phyloP scores from a whole-genome alignment of 129 eudicot species.

The Heracleum sosnowskyi region DNA sequence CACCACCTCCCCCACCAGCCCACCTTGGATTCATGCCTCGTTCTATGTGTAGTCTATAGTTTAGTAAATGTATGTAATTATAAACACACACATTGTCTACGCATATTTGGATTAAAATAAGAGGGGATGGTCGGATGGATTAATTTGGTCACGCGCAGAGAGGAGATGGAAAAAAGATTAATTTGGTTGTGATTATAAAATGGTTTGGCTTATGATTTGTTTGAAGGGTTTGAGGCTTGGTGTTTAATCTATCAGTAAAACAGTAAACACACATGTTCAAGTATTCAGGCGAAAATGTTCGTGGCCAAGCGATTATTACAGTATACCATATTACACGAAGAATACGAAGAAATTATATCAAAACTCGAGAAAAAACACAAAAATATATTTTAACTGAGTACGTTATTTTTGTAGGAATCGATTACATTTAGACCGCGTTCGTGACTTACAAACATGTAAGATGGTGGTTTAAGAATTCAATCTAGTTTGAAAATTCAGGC shows the following conservation, averaged over 20 bases:
- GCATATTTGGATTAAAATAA: background rate
- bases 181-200: background rate
- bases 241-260: conserved; percentile 35
- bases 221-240: conserved; percentile 22
- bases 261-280: conserved; percentile 30
- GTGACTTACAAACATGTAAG: background rate
- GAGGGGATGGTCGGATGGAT: background rate
- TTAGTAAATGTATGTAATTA: background rate
- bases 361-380: too few species aligned
- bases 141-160: conserved; percentile 25
- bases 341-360: too few species aligned
- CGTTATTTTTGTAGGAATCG: background rate
- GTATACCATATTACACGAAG: too few species aligned
- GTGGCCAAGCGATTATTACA: too few species aligned
- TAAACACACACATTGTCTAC: background rate
- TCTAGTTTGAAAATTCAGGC: background rate
- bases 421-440: background rate
- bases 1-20: conserved; percentile 31
- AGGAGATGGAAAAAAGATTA: background rate
- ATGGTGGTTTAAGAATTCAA: background rate
- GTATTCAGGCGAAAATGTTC: background rate
- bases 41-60: background rate
- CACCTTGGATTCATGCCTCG: conserved; percentile 25
- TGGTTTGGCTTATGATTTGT: background rate
- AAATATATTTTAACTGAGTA: too few species aligned